Evolutionary conservation across 2,329 filamentous ascomycete genomes (phyloP), one percentile per base, ranked within the genome.

Genomic region (Colletotrichum noveboracense): DNA sequence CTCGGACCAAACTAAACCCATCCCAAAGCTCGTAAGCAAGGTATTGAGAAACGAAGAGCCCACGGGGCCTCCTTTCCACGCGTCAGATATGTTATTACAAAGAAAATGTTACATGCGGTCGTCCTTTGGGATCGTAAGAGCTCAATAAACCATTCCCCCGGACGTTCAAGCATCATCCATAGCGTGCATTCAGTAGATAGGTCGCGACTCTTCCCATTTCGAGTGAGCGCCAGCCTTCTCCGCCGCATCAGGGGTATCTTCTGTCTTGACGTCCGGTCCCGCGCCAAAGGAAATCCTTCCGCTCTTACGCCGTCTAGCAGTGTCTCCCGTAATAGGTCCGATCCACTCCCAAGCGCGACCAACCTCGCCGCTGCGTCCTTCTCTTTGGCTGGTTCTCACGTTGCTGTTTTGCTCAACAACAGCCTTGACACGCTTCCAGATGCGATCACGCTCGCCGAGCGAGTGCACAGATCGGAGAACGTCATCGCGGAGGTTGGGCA

Each of bases 331-430:
- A 21, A 88, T 86, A 16, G 91, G 90, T 2, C 92, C 92, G 77
- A 94, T 93, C 92, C 92, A 94, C 81, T 94, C 92, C 92, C 92
- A 94, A 2, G 91, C 92, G 32, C 91, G 87, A 32, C 91, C 91
- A 34, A 94, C 89, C 80, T 94, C 92, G 38, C 92, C 92, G 79
- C 89, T 93, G 69, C 88, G 86, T 62, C 93, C 85, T 90, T 94
- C 87, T 87, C 96, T 86, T 90, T 96, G 85, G 85, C 90, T 88
- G 0, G 91, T 95, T 56, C 97, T 91, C 18, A 99, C 94, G 81
- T 99, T 99, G 76, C 95, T 94, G 83, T 99, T 99, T 84, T 93
- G 93, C 85, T 99, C 97, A 1, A 99, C 96, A 68, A 98, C 94
- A 67, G 89, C 91, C 79, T 92, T 91, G 24, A 99, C 97, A 66